phyloP scores from a whole-genome alignment of 805 yeast genomes.

The Nakazawaea wickerhamii region DNA sequence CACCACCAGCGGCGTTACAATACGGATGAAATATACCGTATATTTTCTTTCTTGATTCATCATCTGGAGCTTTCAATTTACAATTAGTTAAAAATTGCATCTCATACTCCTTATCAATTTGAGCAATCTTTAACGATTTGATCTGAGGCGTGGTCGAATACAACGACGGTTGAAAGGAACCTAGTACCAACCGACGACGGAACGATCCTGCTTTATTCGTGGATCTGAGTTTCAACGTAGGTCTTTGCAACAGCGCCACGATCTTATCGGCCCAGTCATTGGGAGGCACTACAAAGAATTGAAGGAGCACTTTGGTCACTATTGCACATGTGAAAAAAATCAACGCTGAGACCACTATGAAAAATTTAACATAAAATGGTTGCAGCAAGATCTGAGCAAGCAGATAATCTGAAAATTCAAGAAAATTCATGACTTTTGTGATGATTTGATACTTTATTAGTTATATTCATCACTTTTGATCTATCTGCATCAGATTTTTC shows the following conservation, averaged over 20 bases:
- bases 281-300: conserved; percentile 25
- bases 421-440: conserved; percentile 1
- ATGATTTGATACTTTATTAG: too few species aligned
- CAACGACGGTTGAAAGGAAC: conserved; percentile 24
- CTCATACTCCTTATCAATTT: conserved; percentile 15
- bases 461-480: too few species aligned
- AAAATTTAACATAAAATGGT: conserved; percentile 3
- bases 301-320: conserved; percentile 17
- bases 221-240: conserved; percentile 3
- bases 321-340: conserved; percentile 16
- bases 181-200: conserved; percentile 28
- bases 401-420: background rate
- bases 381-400: background rate
- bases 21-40: conserved; percentile 94
- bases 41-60: conserved; percentile 36
- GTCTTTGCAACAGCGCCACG: conserved; percentile 16
- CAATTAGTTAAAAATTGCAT: conserved; percentile 18
- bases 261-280: conserved; percentile 22
- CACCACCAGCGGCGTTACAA: conserved; percentile 97
- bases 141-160: conserved; percentile 24
- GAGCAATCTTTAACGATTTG: conserved; percentile 21
- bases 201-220: conserved; percentile 18
- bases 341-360: conserved; percentile 9
- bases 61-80: conserved; percentile 28
- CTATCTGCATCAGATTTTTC: too few species aligned